These are phyloP conservation scores for Nepenthes gracilis DNA, from an alignment of 148 eudicot genomes.

Conservation along the genomic window DNA sequence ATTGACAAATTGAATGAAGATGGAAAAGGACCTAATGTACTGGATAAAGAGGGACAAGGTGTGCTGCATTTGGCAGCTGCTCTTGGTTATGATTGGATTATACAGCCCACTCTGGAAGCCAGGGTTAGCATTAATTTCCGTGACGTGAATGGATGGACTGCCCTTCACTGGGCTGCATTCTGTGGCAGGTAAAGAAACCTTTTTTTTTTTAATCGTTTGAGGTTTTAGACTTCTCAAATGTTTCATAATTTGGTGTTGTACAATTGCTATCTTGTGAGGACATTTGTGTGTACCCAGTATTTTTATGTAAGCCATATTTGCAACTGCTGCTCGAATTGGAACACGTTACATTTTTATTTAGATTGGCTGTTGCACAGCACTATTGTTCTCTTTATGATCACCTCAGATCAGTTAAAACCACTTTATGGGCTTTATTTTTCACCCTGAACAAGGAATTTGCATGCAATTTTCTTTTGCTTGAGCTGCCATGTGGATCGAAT, in stretches of 20 bases:
- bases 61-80: conserved; percentile 60
- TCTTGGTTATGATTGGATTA: conserved; percentile 66
- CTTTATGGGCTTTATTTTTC: no score
- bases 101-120: conserved; percentile 38
- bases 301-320: no score
- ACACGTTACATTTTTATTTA: no score
- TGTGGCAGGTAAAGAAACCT: conserved; percentile 42
- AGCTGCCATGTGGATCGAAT: no score
- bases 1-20: conserved; percentile 31
- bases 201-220: not conserved
- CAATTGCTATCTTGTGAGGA: not conserved
- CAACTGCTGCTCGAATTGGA: no score
- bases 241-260: not conserved
- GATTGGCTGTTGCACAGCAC: no score
- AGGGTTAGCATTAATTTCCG: conserved; percentile 59
- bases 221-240: not conserved
- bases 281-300: no score
- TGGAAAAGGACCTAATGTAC: conserved; percentile 39
- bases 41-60: conserved; percentile 57
- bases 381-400: no score
- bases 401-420: no score
- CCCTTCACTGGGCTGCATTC: conserved; percentile 81
- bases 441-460: no score
- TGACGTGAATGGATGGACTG: conserved; percentile 62
- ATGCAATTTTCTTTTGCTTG: no score